Conservation (phyloP, 2,329 filamentous ascomycete species). For the Fusarium kyushuense region DNA sequence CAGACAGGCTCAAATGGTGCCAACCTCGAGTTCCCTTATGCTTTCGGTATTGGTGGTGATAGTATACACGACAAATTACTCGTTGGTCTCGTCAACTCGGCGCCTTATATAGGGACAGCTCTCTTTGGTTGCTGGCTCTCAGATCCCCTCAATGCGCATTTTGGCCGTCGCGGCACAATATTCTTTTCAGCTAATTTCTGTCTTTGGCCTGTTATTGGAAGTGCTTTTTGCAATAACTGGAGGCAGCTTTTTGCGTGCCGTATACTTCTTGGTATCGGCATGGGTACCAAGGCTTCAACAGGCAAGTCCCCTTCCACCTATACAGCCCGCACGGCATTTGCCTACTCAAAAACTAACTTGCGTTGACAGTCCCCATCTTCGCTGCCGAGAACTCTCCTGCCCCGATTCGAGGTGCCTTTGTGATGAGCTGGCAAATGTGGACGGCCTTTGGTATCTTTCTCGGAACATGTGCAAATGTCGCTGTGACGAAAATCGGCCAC, state of each 20-base stretch:
- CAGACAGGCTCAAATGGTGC: conserved; percentile 74
- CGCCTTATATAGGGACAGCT: conserved; percentile 63
- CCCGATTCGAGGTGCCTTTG: conserved; percentile 76
- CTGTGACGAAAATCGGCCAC: conserved; percentile 52
- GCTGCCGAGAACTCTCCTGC: conserved; percentile 80
- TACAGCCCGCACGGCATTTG: not conserved
- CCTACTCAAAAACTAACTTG: conserved; percentile 45
- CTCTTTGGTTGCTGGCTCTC: conserved; percentile 73
- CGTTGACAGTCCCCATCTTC: conserved; percentile 74
- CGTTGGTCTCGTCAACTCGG: conserved; percentile 76
- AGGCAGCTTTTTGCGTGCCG: conserved; percentile 76
- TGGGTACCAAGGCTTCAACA: conserved; percentile 78
- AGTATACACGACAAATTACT: conserved; percentile 60
- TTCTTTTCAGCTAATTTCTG: conserved; percentile 81
- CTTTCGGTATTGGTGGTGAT: conserved; percentile 59
- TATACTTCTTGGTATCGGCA: conserved; percentile 80
- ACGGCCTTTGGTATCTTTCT: conserved; percentile 72
- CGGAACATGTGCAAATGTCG: conserved; percentile 71
- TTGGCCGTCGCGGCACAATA: conserved; percentile 66
- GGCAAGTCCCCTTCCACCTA: conserved; percentile 48
- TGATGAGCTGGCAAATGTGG: conserved; percentile 86
- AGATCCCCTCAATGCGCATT: conserved; percentile 67
- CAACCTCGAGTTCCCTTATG: conserved; percentile 69
- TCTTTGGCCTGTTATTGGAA: conserved; percentile 76
- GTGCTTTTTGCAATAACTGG: conserved; percentile 78